Conservation (phyloP, 257 asterid genomes). For the Henckelia pumila region DNA sequence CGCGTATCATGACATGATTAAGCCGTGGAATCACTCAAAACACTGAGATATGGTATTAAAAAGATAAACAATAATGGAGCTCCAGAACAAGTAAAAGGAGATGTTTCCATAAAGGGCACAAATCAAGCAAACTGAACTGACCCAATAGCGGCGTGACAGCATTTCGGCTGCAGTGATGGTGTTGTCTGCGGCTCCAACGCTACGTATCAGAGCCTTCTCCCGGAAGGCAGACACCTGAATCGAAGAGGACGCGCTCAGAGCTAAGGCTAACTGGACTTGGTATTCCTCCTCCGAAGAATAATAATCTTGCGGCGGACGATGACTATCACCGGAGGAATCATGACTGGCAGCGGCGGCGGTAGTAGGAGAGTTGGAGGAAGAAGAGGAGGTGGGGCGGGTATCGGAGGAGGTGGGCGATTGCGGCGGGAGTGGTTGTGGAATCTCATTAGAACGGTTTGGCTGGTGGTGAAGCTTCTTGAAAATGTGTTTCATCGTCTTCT, state of each 20-base stretch:
- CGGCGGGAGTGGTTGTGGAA: constrained; percentile 44
- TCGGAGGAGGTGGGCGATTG: constrained; percentile 40
- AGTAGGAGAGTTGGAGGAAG: constrained; percentile 26
- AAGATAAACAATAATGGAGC: too few species aligned
- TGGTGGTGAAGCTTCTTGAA: constrained; percentile 96
- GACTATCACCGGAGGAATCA: constrained; percentile 25
- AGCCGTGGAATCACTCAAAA: background rate
- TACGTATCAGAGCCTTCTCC: constrained; percentile 44
- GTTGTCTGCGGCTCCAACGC: constrained; percentile 30
- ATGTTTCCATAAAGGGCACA: background rate
- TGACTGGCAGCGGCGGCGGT: constrained; percentile 31
- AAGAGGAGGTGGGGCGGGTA: constrained; percentile 31
- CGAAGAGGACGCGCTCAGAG: constrained; percentile 85
- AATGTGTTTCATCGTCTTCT: constrained; percentile 75
- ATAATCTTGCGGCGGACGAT: constrained; percentile 59
- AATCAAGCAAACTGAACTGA: constrained; percentile 35
- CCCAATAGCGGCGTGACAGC: constrained; percentile 93
- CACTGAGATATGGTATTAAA: background rate
- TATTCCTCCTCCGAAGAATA: constrained; percentile 91
- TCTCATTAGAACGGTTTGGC: constrained; percentile 90
- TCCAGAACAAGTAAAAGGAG: too few species aligned
- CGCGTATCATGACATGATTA: background rate
- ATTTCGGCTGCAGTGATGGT: constrained; percentile 74
- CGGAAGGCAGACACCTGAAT: constrained; percentile 41
- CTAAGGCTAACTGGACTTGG: constrained; percentile 90